Percentiles rank a stretch among this genome's conserved stretches.
phyloP scores from a whole-genome alignment of 176 grass and related monocot genomes.

The Miscanthus lutarioriparius region DNA sequence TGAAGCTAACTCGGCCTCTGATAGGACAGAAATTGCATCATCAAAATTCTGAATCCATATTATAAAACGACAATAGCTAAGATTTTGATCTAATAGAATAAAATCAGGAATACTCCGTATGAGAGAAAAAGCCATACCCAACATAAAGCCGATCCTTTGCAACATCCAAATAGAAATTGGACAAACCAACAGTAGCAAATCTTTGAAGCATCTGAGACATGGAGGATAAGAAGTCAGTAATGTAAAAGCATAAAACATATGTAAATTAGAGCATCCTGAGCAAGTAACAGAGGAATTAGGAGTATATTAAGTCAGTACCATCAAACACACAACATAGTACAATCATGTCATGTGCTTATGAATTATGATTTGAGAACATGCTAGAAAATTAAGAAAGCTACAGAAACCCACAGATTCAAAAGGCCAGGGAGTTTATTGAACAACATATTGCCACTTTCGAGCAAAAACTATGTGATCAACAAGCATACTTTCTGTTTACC shows the following conservation, averaged over 20 bases:
- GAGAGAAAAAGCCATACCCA: slow-evolving; percentile 58
- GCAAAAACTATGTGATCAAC: background rate
- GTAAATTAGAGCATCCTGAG: slow-evolving; percentile 14
- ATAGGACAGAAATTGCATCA: slow-evolving; percentile 30
- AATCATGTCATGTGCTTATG: background rate
- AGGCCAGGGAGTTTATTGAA: background rate
- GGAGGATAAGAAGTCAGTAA: slow-evolving; percentile 33
- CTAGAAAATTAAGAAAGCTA: slow-evolving; percentile 19
- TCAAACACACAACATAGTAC: background rate
- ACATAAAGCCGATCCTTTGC: slow-evolving; percentile 98
- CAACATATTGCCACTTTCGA: slow-evolving; percentile 19
- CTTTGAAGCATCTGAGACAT: slow-evolving; percentile 85
- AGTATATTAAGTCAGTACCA: background rate
- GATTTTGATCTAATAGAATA: slow-evolving; percentile 20
- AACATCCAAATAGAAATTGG: slow-evolving; percentile 94
- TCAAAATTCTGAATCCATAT: slow-evolving; percentile 7
- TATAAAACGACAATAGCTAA: background rate
- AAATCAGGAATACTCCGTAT: background rate
- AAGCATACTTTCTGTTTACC: slow-evolving; percentile 7
- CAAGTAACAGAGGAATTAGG: background rate
- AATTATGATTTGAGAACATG: background rate
- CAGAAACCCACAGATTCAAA: slow-evolving; percentile 21
- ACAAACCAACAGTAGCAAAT: slow-evolving; percentile 95
- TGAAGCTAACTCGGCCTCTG: slow-evolving; percentile 77
- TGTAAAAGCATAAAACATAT: slow-evolving; percentile 18